phyloP scores from a whole-genome alignment of 305 asterid genomes.

The Fraxinus sp. region DNA sequence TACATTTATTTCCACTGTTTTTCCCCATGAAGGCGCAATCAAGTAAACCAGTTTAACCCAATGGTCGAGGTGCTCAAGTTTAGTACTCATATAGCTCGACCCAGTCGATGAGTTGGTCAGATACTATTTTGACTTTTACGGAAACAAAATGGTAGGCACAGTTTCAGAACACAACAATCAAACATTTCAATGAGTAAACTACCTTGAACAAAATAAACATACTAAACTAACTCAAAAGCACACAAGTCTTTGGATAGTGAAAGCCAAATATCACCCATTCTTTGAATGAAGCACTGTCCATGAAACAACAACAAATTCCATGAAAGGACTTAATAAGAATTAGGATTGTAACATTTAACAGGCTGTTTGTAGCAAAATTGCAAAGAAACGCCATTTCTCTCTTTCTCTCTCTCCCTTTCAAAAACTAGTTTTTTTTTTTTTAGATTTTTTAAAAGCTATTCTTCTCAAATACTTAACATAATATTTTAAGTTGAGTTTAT shows the following conservation, averaged over 20 bases:
- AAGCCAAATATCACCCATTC: background rate
- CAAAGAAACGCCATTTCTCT: background rate
- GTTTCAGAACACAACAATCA: background rate
- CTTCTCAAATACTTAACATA: background rate
- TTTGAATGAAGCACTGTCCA: background rate
- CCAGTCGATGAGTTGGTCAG: background rate
- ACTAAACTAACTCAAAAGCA: background rate
- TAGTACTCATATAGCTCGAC: background rate
- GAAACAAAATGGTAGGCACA: background rate
- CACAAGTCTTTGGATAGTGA: background rate
- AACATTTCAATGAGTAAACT: background rate
- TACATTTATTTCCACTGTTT: background rate
- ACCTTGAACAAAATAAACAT: background rate
- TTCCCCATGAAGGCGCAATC: background rate
- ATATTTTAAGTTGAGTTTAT: background rate
- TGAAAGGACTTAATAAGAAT: background rate
- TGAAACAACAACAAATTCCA: background rate
- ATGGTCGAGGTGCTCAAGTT: background rate
- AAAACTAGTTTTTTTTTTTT: background rate
- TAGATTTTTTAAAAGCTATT: background rate
- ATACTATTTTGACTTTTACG: background rate
- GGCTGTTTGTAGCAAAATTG: background rate
- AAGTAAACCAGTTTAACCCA: background rate
- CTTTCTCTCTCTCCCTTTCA: background rate
- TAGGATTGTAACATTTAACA: background rate